Evolutionary conservation across 2,329 filamentous ascomycete species (phyloP), one percentile per base, ranked within the genome.

Genomic region (Calonectria pseudoreteaudii): DNA sequence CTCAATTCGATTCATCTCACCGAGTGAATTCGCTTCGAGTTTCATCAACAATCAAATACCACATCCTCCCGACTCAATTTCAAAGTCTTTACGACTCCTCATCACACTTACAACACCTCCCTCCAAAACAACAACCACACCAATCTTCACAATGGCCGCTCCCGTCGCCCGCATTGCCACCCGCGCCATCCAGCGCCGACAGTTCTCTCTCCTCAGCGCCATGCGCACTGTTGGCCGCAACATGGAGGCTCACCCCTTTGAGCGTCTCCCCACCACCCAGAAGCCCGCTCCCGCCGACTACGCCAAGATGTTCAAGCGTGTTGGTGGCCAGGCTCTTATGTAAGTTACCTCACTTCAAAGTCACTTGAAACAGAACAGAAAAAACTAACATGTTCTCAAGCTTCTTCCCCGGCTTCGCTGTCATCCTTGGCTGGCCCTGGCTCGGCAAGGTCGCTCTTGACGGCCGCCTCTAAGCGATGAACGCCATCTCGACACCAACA

Each of bases 181-280:
- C 68, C 83, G 83, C 75, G 76, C 78, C 72, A 77, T 79, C 30
- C 72, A 77, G 70, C 80, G 81, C 70, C 81, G 84, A 52, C 82
- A 82, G 26, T 84, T 84, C 77, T 85, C 84, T 72, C 78, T 84
- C 49, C 76, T 84, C 52, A 75, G 73, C 41, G 74, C 79, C n/a
- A 79, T 84, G 77, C 82, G 84, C 69, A 79, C 78, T 44, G 81
- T 80, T 44, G 81, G 80, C 47, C 83, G 83, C 68, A 76, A 80
- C 41, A 80, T 84, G 76, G 84, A 85, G 74, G 53, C 83, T 69
- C 84, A 85, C 67, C 83, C 83, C 68, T 84, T 85, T 60, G 81
- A 84, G 77, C 81, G 84, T 62, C 74, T 83, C 18, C 77, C 83
- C 53, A 66, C 75, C 20, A 75, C 77, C 28, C 80, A 81, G 66